Conservation (phyloP, 441 rosid species). For the Pelargonium citronellum region DNA sequence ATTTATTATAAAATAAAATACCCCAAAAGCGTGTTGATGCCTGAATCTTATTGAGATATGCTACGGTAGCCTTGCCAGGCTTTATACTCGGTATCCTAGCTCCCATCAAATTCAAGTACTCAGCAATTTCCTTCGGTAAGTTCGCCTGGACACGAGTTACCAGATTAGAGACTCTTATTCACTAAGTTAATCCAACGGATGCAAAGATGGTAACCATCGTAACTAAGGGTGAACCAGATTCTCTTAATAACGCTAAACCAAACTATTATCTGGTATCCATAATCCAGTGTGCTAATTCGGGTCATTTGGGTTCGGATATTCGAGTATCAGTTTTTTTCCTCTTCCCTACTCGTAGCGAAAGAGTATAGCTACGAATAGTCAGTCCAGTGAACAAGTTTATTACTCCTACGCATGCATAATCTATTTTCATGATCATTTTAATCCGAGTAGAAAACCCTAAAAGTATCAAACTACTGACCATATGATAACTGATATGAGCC, state of each 20-base stretch:
- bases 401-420: neutral
- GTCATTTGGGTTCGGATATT: too few species aligned
- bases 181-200: constrained; percentile 6
- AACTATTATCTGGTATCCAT: too few species aligned
- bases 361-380: too few species aligned
- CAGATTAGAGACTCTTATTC: constrained; percentile 13
- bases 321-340: too few species aligned
- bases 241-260: too few species aligned
- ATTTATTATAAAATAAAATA: constrained; percentile 25
- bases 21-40: constrained; percentile 99
- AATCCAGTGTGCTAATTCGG: too few species aligned
- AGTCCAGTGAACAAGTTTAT: too few species aligned
- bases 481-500: too few species aligned
- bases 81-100: constrained; percentile 88
- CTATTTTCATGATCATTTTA: neutral
- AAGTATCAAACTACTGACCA: too few species aligned
- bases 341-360: too few species aligned
- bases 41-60: constrained; percentile 73
- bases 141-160: constrained; percentile 55
- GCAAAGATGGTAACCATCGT: constrained; percentile 3
- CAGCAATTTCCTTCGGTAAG: constrained; percentile 92
- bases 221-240: neutral
- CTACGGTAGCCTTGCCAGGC: constrained; percentile 94
- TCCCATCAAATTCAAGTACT: constrained; percentile 91
- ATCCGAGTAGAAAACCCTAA: neutral